phyloP scores from a whole-genome alignment of 352 stramenopile genomes.

The Aphanomyces cochlioides region DNA sequence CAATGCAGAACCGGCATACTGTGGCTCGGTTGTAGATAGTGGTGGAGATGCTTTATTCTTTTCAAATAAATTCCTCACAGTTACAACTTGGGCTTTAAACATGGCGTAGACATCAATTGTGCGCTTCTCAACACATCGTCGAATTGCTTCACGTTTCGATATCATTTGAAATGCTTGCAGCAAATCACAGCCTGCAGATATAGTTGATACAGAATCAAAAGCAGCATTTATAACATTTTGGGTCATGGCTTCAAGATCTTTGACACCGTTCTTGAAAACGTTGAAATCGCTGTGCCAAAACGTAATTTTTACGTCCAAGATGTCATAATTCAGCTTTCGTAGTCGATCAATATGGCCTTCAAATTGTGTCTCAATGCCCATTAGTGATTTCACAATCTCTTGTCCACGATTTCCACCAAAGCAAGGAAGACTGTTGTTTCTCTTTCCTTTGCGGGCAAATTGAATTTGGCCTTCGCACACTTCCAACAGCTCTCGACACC shows the following conservation, averaged over 20 bases:
- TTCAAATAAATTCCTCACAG: constrained; percentile 88
- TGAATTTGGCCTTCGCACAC: constrained; percentile 95
- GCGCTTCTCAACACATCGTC: constrained; percentile 92
- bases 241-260: constrained; percentile 95
- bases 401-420: constrained; percentile 91
- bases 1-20: constrained; percentile 89
- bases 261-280: constrained; percentile 93
- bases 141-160: constrained; percentile 89
- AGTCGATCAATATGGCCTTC: constrained; percentile 87
- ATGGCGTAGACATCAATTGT: constrained; percentile 89
- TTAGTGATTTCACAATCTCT: constrained; percentile 90
- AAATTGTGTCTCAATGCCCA: constrained; percentile 91
- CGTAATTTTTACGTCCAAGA: constrained; percentile 93
- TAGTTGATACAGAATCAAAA: constrained; percentile 90
- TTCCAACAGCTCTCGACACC: constrained; percentile 91
- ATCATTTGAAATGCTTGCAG: constrained; percentile 92
- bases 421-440: constrained; percentile 63
- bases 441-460: constrained; percentile 86
- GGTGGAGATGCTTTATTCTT: constrained; percentile 83
- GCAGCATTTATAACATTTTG: constrained; percentile 94
- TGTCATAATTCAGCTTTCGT: constrained; percentile 89
- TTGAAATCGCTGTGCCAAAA: constrained; percentile 96
- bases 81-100: constrained; percentile 77
- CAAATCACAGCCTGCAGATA: constrained; percentile 85
- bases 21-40: constrained; percentile 84